Evolutionary conservation across 305 asterid species (phyloP), one percentile per base, ranked within the genome.

Genomic region (Salvia sclarea): DNA sequence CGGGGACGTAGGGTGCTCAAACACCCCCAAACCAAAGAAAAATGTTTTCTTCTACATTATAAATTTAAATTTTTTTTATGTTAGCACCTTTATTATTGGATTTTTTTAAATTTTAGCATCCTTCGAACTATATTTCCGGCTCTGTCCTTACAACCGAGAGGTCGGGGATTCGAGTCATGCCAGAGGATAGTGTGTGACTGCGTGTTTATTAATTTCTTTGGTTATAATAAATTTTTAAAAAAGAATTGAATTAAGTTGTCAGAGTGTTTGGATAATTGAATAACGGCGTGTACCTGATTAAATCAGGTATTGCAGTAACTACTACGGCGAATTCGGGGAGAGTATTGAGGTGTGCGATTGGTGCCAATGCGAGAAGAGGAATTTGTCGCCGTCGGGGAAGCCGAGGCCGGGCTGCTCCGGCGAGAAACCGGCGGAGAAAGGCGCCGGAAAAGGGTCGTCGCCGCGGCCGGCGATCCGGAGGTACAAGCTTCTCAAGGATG

Each of bases 401-500:
- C n/a, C 67, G 6, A 75, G 68, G 0, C 7, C 38, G 9, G 5
- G 33, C 33, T 28, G 33, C 33, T 28, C 33, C 33, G 38, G 38
- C 9, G 38, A 38, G 69, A 79, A 49, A 1, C 14, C 73, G 53
- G 48, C 64, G 16, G 78, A 68, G 60, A 77, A 71, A 43, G 75
- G 66, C 71, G 25, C 78, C 73, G 78, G 77, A 44, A 86, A 73
- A 76, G 38, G 21, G n/a, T 74, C 78, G 1, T 84, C 87, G 16
- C 85, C 85, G 2, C 78, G 84, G 28, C 68, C 83, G 16, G 7
- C 76, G 43, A 58, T 81, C 41, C 85, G 89, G 6, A 78, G 88
- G 76, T 85, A 81, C 71, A 85, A 85, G 84, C 89, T 83, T 64
- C 87, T 85, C 61, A 85, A 85, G 78, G 91, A 85, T 70, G 87